A percentile compares a stretch with the other conserved stretches of the same genome.
These are phyloP conservation scores for Lepiota venenata DNA, from an alignment of 768 basidiomycete genomes.

Conservation along the genomic window DNA sequence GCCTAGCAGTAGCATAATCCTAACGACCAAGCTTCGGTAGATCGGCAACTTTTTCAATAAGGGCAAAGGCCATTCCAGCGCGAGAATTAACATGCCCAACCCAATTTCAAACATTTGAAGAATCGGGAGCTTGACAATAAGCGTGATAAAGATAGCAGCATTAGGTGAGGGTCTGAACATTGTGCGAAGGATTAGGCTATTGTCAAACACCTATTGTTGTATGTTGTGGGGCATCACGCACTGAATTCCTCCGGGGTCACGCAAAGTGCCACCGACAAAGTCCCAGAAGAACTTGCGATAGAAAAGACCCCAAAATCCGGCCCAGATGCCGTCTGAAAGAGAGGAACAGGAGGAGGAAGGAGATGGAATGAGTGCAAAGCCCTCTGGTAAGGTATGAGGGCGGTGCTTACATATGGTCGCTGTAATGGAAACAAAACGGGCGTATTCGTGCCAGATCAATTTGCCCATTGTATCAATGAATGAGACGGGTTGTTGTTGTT, in stretches of 20 bases:
- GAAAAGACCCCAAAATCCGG: conserved; percentile 73
- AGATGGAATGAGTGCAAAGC: conserved; percentile 9
- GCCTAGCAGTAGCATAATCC: conserved; percentile 60
- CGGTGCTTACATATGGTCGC: conserved; percentile 66
- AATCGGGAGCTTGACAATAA: conserved; percentile 78
- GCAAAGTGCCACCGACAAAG: conserved; percentile 78
- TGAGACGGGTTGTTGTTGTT: conserved; percentile 12
- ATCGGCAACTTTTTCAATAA: conserved; percentile 49
- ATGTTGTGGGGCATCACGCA: conserved; percentile 32
- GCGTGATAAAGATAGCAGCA: conserved; percentile 57
- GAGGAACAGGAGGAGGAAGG: neutral
- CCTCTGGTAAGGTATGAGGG: neutral
- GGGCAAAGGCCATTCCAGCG: conserved; percentile 72
- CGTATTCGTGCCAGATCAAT: conserved; percentile 78
- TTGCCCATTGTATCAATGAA: conserved; percentile 58
- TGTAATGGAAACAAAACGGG: conserved; percentile 64
- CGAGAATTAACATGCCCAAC: conserved; percentile 54
- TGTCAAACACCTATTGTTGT: neutral
- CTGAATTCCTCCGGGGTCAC: conserved; percentile 79
- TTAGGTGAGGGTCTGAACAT: conserved; percentile 54
- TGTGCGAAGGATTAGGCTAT: neutral
- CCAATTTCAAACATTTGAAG: conserved; percentile 68
- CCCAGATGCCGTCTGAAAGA: conserved; percentile 71
- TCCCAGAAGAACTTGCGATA: conserved; percentile 98
- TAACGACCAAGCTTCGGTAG: conserved; percentile 62